These are phyloP conservation scores for Scheffersomyces illinoinensis DNA, from an alignment of 1,139 yeast species.

Conservation along the genomic window DNA sequence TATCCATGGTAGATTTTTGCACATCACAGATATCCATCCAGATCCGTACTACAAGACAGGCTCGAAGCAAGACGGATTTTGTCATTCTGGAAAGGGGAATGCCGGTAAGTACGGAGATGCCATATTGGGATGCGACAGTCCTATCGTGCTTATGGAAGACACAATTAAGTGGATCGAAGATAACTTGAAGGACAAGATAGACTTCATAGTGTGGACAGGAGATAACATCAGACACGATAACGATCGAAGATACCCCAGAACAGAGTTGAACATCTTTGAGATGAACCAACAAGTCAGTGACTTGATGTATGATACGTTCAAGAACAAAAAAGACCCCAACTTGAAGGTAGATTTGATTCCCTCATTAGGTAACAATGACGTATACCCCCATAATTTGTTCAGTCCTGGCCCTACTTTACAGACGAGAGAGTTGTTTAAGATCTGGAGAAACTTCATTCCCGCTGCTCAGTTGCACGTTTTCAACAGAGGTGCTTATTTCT, in stretches of 20 bases:
- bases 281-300: conserved; percentile 65
- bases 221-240: conserved; percentile 86
- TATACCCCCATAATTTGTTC: conserved; percentile 82
- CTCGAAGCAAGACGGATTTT: conserved; percentile 46
- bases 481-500: conserved; percentile 71
- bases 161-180: conserved; percentile 68
- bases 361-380: conserved; percentile 82
- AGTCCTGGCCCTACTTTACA: conserved; percentile 85
- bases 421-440: conserved; percentile 70
- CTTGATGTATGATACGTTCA: conserved; percentile 51
- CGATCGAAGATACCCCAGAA: conserved; percentile 71
- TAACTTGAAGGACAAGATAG: conserved; percentile 71
- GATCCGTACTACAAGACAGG: conserved; percentile 69
- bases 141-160: conserved; percentile 57
- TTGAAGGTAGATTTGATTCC: conserved; percentile 60
- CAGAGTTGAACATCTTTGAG: conserved; percentile 67
- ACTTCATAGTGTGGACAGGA: conserved; percentile 89
- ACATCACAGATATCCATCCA: conserved; percentile 83
- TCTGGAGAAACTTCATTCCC: conserved; percentile 78
- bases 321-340: conserved; percentile 40
- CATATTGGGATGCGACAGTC: conserved; percentile 70
- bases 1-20: conserved; percentile 74
- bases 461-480: conserved; percentile 74
- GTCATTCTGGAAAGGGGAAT: conserved; percentile 52
- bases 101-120: conserved; percentile 72